Evolutionary conservation across 2,329 filamentous ascomycete species (phyloP).

Genomic region (Leptographium radiaticola): DNA sequence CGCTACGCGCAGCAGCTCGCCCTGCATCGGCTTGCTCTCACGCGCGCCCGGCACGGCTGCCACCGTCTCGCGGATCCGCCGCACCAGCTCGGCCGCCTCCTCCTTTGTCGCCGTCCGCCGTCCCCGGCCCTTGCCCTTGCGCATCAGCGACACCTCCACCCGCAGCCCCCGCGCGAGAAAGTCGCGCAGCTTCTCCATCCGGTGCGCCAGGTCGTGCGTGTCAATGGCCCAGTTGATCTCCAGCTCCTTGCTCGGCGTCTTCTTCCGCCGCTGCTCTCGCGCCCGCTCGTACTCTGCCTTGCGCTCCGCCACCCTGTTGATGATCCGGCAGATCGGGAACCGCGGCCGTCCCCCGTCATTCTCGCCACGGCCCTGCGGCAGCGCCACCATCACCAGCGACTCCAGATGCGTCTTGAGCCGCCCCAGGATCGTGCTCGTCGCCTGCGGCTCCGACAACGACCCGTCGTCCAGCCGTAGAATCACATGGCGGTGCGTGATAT

Average conservation of each 20-base stretch:
- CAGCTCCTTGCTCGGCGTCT: conserved; percentile 53
- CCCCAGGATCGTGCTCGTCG: conserved; percentile 26
- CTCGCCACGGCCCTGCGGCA: conserved; percentile 16
- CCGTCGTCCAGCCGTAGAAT: conserved; percentile 21
- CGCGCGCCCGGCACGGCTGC: conserved; percentile 22
- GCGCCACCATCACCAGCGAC: conserved; percentile 28
- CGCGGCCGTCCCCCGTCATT: conserved; percentile 6
- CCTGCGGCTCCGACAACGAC: conserved; percentile 24
- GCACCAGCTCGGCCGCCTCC: conserved; percentile 47
- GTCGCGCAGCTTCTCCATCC: conserved; percentile 49
- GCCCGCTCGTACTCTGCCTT: conserved; percentile 29
- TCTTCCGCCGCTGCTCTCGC: conserved; percentile 24
- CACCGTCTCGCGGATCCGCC: conserved; percentile 21
- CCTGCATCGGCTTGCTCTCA: conserved; percentile 29
- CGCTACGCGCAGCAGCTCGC: conserved; percentile 24
- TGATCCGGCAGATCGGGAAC: conserved; percentile 56
- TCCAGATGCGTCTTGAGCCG: conserved; percentile 20
- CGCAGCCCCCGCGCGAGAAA: conserved; percentile 64
- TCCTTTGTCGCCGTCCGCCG: conserved; percentile 43
- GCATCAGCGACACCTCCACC: conserved; percentile 61
- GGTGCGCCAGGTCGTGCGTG: conserved; percentile 58
- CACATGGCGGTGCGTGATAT: conserved; percentile 26
- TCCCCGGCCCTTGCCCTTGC: conserved; percentile 49
- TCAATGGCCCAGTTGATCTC: conserved; percentile 86
- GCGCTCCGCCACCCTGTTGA: conserved; percentile 41